These are phyloP conservation scores for Xylariaceae sp. DNA, from an alignment of 2,329 filamentous ascomycete genomes.

Conservation along the genomic window DNA sequence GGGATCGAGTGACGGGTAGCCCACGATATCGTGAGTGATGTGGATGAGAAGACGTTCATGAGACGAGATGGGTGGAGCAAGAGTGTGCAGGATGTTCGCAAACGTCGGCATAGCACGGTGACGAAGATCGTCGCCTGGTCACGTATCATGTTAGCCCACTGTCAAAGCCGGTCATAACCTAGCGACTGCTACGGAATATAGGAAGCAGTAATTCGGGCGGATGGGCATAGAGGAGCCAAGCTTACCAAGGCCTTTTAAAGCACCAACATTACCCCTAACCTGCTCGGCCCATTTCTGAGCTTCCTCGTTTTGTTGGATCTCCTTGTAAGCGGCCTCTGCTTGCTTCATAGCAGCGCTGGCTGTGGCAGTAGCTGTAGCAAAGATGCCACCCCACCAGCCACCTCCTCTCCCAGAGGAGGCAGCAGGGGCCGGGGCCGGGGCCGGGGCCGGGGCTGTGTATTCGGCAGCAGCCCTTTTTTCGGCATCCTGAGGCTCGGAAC, in stretches of 20 bases:
- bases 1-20: conserved; percentile 90
- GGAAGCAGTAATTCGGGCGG: neutral
- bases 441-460: conserved; percentile 31
- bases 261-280: conserved; percentile 80
- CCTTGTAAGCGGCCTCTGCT: conserved; percentile 86
- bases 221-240: conserved; percentile 11
- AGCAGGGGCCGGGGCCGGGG: conserved; percentile 13
- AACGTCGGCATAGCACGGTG: conserved; percentile 89
- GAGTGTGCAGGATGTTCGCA: conserved; percentile 87
- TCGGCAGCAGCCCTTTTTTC: conserved; percentile 48
- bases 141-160: conserved; percentile 4
- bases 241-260: conserved; percentile 68
- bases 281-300: conserved; percentile 95
- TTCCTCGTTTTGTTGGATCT: conserved; percentile 94
- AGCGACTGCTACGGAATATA: neutral
- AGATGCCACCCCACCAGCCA: conserved; percentile 83
- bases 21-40: conserved; percentile 90
- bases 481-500: conserved; percentile 53
- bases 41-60: conserved; percentile 97
- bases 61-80: conserved; percentile 92
- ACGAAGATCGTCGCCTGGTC: conserved; percentile 74
- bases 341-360: conserved; percentile 75
- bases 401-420: conserved; percentile 45
- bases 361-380: conserved; percentile 64
- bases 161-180: conserved; percentile 3